These are phyloP conservation scores for Cydonia oblonga DNA, from an alignment of 331 rosid species.

Conservation along the genomic window DNA sequence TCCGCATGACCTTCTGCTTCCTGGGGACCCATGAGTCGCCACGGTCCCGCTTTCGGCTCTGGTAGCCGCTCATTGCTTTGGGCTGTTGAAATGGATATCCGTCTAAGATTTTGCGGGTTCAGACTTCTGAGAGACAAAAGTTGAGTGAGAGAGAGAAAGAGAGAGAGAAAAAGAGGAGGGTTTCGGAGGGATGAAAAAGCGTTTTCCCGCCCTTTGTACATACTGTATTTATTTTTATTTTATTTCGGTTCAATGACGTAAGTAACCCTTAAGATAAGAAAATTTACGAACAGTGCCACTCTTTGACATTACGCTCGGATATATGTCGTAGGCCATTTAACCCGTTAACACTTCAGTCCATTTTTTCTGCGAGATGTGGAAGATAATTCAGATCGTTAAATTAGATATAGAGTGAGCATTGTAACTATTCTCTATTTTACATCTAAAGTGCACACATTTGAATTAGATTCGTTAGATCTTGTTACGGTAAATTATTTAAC, in stretches of 20 bases:
- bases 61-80: conserved; percentile 36
- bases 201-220: conserved; percentile 15
- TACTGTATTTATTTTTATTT: background rate
- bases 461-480: no score
- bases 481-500: no score
- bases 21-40: conserved; percentile 30
- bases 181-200: background rate
- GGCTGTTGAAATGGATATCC: background rate
- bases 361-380: background rate
- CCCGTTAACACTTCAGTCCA: no score
- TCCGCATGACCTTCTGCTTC: conserved; percentile 60
- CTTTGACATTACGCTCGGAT: background rate
- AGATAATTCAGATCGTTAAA: no score
- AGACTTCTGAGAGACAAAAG: background rate
- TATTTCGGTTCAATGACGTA: background rate
- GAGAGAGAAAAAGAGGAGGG: background rate
- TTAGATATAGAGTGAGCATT: no score
- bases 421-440: no score
- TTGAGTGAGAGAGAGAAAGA: background rate
- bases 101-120: background rate
- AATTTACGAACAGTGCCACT: background rate
- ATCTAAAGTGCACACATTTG: no score
- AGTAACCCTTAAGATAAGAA: background rate
- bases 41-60: conserved; percentile 40
- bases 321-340: background rate